A percentile compares a stretch with the other conserved stretches of the same genome.
These are phyloP conservation scores for Boletus hoseneyae DNA, from an alignment of 1,284 basidiomycete genomes.

Conservation along the genomic window DNA sequence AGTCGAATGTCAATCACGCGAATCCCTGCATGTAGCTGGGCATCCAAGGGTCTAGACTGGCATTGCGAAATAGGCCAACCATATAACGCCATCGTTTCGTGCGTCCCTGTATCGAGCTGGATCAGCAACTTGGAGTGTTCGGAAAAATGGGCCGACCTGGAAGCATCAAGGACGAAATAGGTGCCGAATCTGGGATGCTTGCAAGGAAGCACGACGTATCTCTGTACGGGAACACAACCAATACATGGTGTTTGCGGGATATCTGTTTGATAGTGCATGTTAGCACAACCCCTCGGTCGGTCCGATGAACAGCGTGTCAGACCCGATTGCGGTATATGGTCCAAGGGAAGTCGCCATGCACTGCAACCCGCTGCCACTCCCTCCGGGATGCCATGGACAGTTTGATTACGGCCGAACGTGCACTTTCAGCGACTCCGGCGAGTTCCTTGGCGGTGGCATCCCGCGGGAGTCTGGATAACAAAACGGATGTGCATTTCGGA, in stretches of 20 bases:
- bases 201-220: conserved; percentile 60
- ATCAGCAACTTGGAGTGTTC: background rate
- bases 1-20: conserved; percentile 81
- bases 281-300: conserved; percentile 3
- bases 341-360: conserved; percentile 51
- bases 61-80: conserved; percentile 80
- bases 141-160: conserved; percentile 48
- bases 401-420: conserved; percentile 27
- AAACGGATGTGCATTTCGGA: conserved; percentile 9
- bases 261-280: conserved; percentile 30
- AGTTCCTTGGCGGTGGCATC: conserved; percentile 15
- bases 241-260: conserved; percentile 37
- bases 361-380: conserved; percentile 44
- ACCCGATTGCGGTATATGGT: conserved; percentile 53
- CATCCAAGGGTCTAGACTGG: conserved; percentile 51
- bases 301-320: conserved; percentile 15
- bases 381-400: conserved; percentile 26
- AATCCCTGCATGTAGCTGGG: conserved; percentile 66
- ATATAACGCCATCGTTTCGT: conserved; percentile 77
- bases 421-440: conserved; percentile 8
- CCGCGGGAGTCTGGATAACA: conserved; percentile 11
- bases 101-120: conserved; percentile 48
- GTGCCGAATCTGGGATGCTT: conserved; percentile 59
- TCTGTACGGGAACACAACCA: conserved; percentile 57
- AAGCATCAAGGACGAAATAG: conserved; percentile 68